These are phyloP conservation scores for Tremellales sp. DNA, from an alignment of 1,284 basidiomycete genomes.

Conservation along the genomic window DNA sequence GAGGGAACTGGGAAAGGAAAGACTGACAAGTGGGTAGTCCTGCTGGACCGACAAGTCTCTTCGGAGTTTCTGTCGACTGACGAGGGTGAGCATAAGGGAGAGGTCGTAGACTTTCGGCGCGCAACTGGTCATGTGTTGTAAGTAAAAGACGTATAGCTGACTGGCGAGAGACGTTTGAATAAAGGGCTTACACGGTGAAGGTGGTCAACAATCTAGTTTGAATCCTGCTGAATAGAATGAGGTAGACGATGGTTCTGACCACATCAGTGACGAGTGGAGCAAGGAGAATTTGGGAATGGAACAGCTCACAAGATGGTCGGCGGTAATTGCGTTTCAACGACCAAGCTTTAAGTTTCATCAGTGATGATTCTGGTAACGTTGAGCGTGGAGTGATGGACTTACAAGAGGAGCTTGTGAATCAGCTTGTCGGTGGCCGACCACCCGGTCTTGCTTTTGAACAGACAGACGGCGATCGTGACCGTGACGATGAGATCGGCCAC, in stretches of 20 bases:
- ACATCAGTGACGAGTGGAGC: not conserved
- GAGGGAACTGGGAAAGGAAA: no score
- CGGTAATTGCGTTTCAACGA: slow-evolving; percentile 5
- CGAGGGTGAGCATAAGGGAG: not conserved
- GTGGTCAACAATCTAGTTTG: not conserved
- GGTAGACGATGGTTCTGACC: not conserved
- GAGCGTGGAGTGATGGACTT: not conserved
- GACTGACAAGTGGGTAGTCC: not conserved
- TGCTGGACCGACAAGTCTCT: not conserved
- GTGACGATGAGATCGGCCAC: not conserved
- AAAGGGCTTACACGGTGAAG: not conserved
- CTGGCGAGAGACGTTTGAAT: no score
- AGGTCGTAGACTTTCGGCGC: not conserved
- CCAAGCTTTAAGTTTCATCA: not conserved
- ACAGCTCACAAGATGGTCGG: not conserved
- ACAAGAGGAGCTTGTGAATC: not conserved
- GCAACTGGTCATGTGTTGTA: not conserved
- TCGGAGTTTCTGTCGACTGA: not conserved
- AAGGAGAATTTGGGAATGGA: not conserved
- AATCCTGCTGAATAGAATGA: not conserved
- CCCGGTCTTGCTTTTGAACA: slow-evolving; percentile 1
- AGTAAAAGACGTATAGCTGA: not conserved
- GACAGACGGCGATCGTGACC: not conserved
- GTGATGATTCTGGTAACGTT: not conserved
- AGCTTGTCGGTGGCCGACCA: slow-evolving; percentile 2